Percentiles rank a stretch among this genome's conserved stretches.
Evolutionary conservation across 2,329 filamentous ascomycete genomes (phyloP).

Genomic region (Apiospora rasikravindrae): DNA sequence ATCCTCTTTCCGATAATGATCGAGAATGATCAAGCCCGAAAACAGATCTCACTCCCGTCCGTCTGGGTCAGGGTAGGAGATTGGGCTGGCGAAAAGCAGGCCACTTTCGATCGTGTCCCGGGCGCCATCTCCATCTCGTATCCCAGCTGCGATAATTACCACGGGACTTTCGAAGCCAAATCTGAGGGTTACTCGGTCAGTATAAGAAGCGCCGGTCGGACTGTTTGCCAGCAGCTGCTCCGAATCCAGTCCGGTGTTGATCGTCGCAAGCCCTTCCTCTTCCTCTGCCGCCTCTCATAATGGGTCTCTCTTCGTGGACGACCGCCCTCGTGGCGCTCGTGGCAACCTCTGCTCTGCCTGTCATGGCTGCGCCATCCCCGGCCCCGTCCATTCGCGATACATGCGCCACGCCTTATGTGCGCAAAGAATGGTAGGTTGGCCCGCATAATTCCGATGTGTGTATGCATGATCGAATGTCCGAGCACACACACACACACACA

Average conservation of each 20-base stretch:
- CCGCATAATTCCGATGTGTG: not conserved
- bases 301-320: not conserved
- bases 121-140: not conserved
- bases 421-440: conserved; percentile 13
- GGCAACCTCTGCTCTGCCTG: not conserved
- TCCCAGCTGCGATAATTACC: not conserved
- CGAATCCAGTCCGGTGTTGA: not conserved
- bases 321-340: not conserved
- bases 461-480: not conserved
- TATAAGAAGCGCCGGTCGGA: not conserved
- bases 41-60: not conserved
- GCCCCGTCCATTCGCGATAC: not conserved
- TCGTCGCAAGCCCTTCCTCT: not conserved
- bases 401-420: not conserved
- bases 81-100: not conserved
- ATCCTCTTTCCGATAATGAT: not conserved
- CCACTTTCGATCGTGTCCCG: not conserved
- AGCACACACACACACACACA: not conserved
- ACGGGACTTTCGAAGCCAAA: not conserved
- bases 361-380: not conserved
- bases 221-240: not conserved
- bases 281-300: not conserved
- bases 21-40: not conserved
- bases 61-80: not conserved
- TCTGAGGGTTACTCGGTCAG: not conserved